Evolutionary conservation across 1,139 yeast species (phyloP).

Genomic region (Martiniozyma asiatica): DNA sequence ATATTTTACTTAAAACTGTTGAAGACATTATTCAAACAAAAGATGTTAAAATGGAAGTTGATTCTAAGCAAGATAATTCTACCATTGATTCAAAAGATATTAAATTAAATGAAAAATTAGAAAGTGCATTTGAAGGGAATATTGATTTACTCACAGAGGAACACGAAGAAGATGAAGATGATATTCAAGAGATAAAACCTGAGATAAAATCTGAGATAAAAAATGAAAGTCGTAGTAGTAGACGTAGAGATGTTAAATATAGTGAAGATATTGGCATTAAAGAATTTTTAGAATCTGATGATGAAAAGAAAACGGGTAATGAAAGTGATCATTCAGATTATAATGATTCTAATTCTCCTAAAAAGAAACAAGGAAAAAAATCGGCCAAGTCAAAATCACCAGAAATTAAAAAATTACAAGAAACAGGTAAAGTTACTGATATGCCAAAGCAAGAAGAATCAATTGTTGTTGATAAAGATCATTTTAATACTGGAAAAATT

Average conservation of each 20-base stretch:
- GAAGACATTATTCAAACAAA: slow-evolving; percentile 34
- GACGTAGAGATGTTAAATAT: neutral
- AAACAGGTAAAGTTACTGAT: too few species aligned
- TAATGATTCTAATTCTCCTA: too few species aligned
- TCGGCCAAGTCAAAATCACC: too few species aligned
- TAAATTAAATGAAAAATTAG: slow-evolving; percentile 1
- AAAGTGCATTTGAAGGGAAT: slow-evolving; percentile 9
- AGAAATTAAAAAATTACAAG: too few species aligned
- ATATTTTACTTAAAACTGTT: slow-evolving; percentile 40
- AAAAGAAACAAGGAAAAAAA: too few species aligned
- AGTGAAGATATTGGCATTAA: slow-evolving; percentile 1
- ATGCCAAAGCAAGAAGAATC: too few species aligned
- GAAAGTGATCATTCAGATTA: too few species aligned
- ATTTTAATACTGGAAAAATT: too few species aligned
- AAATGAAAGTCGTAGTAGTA: too few species aligned
- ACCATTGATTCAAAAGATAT: slow-evolving; percentile 1
- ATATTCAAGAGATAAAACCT: slow-evolving; percentile 1
- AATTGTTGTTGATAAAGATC: too few species aligned
- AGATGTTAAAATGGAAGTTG: neutral
- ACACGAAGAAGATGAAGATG: slow-evolving; percentile 4
- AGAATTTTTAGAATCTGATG: slow-evolving; percentile 1
- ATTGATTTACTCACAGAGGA: slow-evolving; percentile 5
- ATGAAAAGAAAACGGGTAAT: too few species aligned
- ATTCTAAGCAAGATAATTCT: slow-evolving; percentile 3
- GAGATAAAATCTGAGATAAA: too few species aligned